A percentile compares a stretch with the other conserved stretches of the same genome.
Evolutionary conservation across 2,329 filamentous ascomycete genomes (phyloP).

Genomic region (Cercospora nicotianae): DNA sequence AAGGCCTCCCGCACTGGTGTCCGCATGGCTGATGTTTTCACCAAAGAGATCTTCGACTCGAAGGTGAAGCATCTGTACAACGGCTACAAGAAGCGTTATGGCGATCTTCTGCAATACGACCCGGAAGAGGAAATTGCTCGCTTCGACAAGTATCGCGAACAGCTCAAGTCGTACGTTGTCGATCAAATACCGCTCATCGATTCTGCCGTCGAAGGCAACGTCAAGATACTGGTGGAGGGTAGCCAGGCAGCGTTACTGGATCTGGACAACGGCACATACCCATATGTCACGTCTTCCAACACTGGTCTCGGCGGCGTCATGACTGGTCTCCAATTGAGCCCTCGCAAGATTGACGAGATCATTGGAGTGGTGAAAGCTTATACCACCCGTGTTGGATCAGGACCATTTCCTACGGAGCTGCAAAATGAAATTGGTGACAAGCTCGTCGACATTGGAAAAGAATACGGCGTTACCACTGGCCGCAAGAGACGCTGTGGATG

Average conservation of each 20-base stretch:
- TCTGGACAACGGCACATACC: slow-evolving; percentile 63
- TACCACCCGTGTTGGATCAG: slow-evolving; percentile 58
- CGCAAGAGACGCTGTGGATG: slow-evolving; percentile 63
- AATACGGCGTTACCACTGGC: slow-evolving; percentile 60
- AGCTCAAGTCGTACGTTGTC: slow-evolving; percentile 61
- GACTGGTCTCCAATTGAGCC: slow-evolving; percentile 62
- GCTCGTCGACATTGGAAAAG: slow-evolving; percentile 57
- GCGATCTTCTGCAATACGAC: slow-evolving; percentile 65
- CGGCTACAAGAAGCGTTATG: slow-evolving; percentile 68
- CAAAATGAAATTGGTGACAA: slow-evolving; percentile 58
- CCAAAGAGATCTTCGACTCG: slow-evolving; percentile 63
- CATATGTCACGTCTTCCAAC: slow-evolving; percentile 61
- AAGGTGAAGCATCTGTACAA: slow-evolving; percentile 63
- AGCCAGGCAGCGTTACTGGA: slow-evolving; percentile 69
- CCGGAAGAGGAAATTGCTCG: slow-evolving; percentile 67
- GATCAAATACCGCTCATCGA: slow-evolving; percentile 67
- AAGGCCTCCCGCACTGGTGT: slow-evolving; percentile 68
- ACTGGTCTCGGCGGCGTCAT: slow-evolving; percentile 63
- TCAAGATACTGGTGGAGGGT: slow-evolving; percentile 67
- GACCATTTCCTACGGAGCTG: slow-evolving; percentile 69
- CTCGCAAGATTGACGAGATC: slow-evolving; percentile 60
- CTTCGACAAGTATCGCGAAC: slow-evolving; percentile 60
- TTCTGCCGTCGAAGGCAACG: slow-evolving; percentile 59
- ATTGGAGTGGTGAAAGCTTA: slow-evolving; percentile 69
- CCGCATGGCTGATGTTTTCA: slow-evolving; percentile 66